phyloP scores from a whole-genome alignment of 768 basidiomycete genomes.

The Boletellus sp. region DNA sequence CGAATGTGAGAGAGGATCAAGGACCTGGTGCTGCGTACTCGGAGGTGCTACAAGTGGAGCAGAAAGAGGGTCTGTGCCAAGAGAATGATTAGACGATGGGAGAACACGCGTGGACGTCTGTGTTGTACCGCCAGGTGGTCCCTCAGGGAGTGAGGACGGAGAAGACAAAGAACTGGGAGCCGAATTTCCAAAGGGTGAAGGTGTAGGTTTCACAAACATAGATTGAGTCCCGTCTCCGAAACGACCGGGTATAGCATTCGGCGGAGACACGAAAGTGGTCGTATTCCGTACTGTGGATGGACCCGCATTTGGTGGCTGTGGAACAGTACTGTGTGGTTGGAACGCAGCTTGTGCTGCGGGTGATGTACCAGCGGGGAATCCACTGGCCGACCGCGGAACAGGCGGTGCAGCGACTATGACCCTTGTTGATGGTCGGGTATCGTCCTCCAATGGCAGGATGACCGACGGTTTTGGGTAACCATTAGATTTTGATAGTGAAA shows the following conservation, averaged over 20 bases:
- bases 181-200: conserved; percentile 36
- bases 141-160: conserved; percentile 29
- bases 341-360: conserved; percentile 20
- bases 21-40: conserved; percentile 28
- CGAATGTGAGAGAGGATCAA: conserved; percentile 65
- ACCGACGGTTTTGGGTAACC: conserved; percentile 58
- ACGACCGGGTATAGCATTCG: conserved; percentile 49
- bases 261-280: conserved; percentile 24
- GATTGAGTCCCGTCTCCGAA: conserved; percentile 76
- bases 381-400: conserved; percentile 17
- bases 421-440: conserved; percentile 32
- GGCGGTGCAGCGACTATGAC: conserved; percentile 20
- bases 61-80: conserved; percentile 16
- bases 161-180: conserved; percentile 35
- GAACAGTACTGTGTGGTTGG: conserved; percentile 32
- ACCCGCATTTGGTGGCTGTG: conserved; percentile 54
- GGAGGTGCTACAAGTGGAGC: conserved; percentile 1
- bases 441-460: conserved; percentile 64
- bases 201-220: conserved; percentile 62
- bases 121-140: conserved; percentile 11
- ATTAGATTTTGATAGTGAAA: conserved; percentile 42
- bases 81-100: conserved; percentile 13
- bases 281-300: conserved; percentile 39
- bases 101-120: conserved; percentile 8
- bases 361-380: conserved; percentile 17